These are phyloP conservation scores for Penicillium verhagenii DNA, from an alignment of 495 filamentous ascomycete species.

Conservation along the genomic window DNA sequence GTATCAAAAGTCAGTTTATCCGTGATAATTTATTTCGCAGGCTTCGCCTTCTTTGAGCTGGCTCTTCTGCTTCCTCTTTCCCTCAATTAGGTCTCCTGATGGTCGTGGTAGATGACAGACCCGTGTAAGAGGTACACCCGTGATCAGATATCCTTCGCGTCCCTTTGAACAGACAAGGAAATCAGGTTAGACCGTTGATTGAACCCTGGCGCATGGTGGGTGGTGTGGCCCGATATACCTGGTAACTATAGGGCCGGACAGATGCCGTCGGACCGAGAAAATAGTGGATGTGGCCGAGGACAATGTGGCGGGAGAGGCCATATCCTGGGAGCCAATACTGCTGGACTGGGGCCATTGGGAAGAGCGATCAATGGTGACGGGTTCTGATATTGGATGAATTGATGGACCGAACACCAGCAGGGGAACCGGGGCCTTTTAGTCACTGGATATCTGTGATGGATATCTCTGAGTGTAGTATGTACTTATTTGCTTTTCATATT, in stretches of 20 bases:
- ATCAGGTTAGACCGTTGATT: constrained; percentile 25
- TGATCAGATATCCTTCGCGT: constrained; percentile 54
- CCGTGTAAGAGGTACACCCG: constrained; percentile 50
- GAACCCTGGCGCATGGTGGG: constrained; percentile 13
- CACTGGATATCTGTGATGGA: not conserved
- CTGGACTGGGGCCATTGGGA: constrained; percentile 36
- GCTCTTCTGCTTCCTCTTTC: not conserved
- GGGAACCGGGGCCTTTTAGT: too few species aligned
- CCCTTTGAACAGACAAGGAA: constrained; percentile 32
- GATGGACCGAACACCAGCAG: too few species aligned
- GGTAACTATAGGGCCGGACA: constrained; percentile 52
- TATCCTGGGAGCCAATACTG: constrained; percentile 57
- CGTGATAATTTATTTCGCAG: not conserved
- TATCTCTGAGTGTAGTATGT: not conserved
- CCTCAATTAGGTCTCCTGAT: not conserved
- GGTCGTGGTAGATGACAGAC: constrained; percentile 31
- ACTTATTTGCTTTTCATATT: not conserved
- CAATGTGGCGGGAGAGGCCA: constrained; percentile 52
- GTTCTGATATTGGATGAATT: not conserved
- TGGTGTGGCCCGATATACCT: constrained; percentile 31
- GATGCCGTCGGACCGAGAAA: constrained; percentile 52
- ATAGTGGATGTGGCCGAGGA: constrained; percentile 52
- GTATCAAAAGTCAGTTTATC: not conserved
- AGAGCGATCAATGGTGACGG: not conserved
- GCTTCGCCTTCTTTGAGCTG: too few species aligned